These are phyloP conservation scores for Tephrocybe sp. DNA, from an alignment of 768 basidiomycete genomes.

Conservation along the genomic window DNA sequence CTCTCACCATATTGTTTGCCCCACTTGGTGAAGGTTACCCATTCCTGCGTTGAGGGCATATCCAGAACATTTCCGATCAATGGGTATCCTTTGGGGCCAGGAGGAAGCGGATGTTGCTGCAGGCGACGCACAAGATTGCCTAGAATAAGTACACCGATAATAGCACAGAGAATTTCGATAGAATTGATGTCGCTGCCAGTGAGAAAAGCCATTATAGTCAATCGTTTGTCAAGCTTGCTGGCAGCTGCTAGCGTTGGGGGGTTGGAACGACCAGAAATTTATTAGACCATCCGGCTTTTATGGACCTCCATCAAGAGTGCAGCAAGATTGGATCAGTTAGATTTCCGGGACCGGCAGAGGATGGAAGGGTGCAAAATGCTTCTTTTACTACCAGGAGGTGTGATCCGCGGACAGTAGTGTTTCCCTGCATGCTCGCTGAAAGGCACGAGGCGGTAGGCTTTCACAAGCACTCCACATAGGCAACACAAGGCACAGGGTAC, in stretches of 20 bases:
- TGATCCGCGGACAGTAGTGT: constrained; percentile 39
- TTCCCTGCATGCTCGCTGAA: constrained; percentile 21
- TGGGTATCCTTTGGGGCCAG: constrained; percentile 52
- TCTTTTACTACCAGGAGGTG: constrained; percentile 32
- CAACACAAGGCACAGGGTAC: too few species aligned
- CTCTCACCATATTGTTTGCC: constrained; percentile 51
- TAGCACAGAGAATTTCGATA: constrained; percentile 31
- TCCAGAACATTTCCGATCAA: constrained; percentile 54
- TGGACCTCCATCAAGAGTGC: constrained; percentile 30
- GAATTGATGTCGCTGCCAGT: constrained; percentile 23
- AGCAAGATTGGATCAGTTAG: constrained; percentile 32
- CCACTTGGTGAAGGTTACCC: constrained; percentile 53
- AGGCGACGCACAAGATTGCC: constrained; percentile 25
- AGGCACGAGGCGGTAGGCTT: constrained; percentile 36
- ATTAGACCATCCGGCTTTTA: constrained; percentile 29
- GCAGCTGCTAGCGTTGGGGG: too few species aligned
- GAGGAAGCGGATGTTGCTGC: constrained; percentile 34
- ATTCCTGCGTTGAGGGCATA: constrained; percentile 48
- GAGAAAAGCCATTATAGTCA: constrained; percentile 25
- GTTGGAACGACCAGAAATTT: constrained; percentile 16
- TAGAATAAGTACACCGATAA: constrained; percentile 34
- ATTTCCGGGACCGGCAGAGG: constrained; percentile 31
- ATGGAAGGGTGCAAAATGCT: constrained; percentile 26
- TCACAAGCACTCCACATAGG: too few species aligned
- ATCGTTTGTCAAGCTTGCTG: too few species aligned